Base-by-base conservation (phyloP, 2,329 filamentous ascomycete genomes). In the Penicillium brevicompactum region DNA sequence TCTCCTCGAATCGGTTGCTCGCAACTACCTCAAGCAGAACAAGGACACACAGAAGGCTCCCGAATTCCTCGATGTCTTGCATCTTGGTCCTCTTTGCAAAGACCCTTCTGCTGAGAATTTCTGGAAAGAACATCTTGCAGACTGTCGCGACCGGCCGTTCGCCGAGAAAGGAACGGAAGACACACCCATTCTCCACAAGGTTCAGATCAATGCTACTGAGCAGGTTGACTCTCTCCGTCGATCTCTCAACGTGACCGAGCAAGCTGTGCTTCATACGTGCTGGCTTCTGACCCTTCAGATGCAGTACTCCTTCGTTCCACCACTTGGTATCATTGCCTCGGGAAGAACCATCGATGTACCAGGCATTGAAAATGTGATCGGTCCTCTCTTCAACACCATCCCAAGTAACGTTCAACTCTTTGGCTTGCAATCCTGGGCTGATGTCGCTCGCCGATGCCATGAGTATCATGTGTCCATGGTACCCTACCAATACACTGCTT, bases 361-460 rank as follows among this genome's bases (percentile, higher is more conserved):
- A 30, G 79, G 79, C 2, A 82, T 87, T 2, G 88, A 92, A 45
- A 68, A 79, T 21, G 84, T 90, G 1, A 82, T 94, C 41, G 93
- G 92, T 0, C 92, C 93, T 0, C 76, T 97, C 18, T 96, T 97
- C 80, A 97, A 97, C 68, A 96, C 92, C 0, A 77, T 97, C 1
- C 91, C 92, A 0, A 91, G 89, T 68, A 80, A 84, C 51, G 73
- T 86, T 32, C 67, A 75, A 5, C 61, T 82, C 13, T 57, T 73
- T 6, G 59, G 70, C 0, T 66, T 72, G 0, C 76, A 81, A 4
- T 84, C 80, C 0, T 91, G 88, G 85, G 69, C 74, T 1, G 79
- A 83, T 0, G 71, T 91, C 1, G 77, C 91, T 21, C 78, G 75
- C 14, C 75, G 78, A 48, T 90, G 89, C 57, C 91, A 96, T 64